Base-by-base conservation (phyloP, 2,329 filamentous ascomycete species). In the Exophiala bonariae region DNA sequence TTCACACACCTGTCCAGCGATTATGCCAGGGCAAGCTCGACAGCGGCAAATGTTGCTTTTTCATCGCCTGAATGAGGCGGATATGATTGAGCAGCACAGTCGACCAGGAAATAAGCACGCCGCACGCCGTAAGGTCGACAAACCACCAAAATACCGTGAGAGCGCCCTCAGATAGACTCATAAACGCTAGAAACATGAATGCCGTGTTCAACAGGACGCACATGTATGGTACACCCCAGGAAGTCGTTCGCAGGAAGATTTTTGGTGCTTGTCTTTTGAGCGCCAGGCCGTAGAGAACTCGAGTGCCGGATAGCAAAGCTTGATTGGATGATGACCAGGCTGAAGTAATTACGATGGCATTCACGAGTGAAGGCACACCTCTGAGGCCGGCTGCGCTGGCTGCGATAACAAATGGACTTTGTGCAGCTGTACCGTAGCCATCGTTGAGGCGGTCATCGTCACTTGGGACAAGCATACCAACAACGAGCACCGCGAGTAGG, bases 91-190 rank as follows among this genome's bases (percentile, higher is more conserved):
- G 41, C n/a, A 80, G 59, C 49, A 84, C 81, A 0, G 74, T 68
- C 1, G 73, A 77, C 83, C 83, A 87, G 2, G 78, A 82, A 5
- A 86, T 72, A 35, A 87, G 61, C 3, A 83, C 81, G 6, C 81
- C 82, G 3, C 79, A 79, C 0, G 82, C 75, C 0, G 81, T 84
- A 32, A 86, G 61, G 42, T 79, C 70, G 10, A 85, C 73, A 8
- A 86, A 69, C 81, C 82, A 86, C 64, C 73, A 82, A 56, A 86
- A 86, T 4, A 84, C 82, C 0, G 76, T 82, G 56, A 84, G 65
- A 0, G 82, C 82, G 13, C 73, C 70, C 19, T 70, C 46, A 14
- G 56, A 59, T 20, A 59, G 60, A 57, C 56, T 57, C 56, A 59
- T 59, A 37, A 59, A 57, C 5, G 55, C 47, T 14, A 57, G 46